These are phyloP conservation scores for Amanita pseudoporphyria DNA, from an alignment of 768 basidiomycete genomes.

Conservation along the genomic window DNA sequence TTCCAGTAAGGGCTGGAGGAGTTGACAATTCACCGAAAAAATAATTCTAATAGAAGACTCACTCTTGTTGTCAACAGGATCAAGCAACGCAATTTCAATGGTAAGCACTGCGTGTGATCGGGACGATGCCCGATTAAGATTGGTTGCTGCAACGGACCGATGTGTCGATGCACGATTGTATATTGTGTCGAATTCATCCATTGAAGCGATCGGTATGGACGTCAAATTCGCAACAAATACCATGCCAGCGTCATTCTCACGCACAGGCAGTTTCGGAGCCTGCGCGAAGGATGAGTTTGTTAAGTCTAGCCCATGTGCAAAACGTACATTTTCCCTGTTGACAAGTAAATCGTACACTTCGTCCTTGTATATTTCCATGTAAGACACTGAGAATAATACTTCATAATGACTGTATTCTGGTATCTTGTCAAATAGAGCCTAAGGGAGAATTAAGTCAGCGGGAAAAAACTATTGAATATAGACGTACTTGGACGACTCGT, in stretches of 20 bases:
- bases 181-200: conserved; percentile 35
- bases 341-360: conserved; percentile 85
- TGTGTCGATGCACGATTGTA: conserved; percentile 60
- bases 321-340: conserved; percentile 51
- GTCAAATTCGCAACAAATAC: conserved; percentile 47
- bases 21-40: not conserved
- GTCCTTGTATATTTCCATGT: conserved; percentile 90
- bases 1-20: conserved; percentile 52
- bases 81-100: conserved; percentile 52
- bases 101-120: conserved; percentile 85
- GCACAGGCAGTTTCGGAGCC: conserved; percentile 46
- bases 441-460: not conserved
- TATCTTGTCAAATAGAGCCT: conserved; percentile 52
- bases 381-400: conserved; percentile 50
- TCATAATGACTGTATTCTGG: conserved; percentile 26
- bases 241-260: conserved; percentile 42
- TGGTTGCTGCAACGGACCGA: conserved; percentile 80
- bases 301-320: not conserved
- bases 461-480: not conserved
- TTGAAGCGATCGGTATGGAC: conserved; percentile 26
- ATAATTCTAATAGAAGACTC: conserved; percentile 12
- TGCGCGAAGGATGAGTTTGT: conserved; percentile 13
- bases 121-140: conserved; percentile 76
- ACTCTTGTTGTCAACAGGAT: conserved; percentile 47
- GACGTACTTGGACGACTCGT: conserved; percentile 57